phyloP scores from a whole-genome alignment of 1,284 basidiomycete species.

The Afroboletus lepidellus region DNA sequence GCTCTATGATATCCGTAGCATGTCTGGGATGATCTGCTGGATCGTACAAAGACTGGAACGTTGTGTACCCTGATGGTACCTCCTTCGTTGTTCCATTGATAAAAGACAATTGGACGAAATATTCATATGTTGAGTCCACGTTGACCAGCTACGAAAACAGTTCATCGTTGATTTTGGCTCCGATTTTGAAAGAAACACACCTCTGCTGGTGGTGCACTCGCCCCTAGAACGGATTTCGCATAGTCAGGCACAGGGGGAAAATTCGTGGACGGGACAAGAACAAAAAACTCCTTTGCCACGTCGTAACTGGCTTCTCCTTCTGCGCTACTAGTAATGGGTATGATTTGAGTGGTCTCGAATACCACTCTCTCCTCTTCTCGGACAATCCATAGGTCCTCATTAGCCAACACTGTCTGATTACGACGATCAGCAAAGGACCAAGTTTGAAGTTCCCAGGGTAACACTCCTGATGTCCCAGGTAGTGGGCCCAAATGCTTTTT shows the following conservation, averaged over 20 bases:
- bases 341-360: neutral
- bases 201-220: neutral
- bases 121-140: neutral
- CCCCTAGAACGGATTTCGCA: neutral
- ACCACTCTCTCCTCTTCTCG: slow-evolving; percentile 15
- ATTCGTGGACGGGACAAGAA: neutral
- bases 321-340: neutral
- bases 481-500: too few relatives aligned
- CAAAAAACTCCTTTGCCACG: neutral
- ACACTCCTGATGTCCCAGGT: too few relatives aligned
- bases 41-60: neutral
- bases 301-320: neutral
- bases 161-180: neutral
- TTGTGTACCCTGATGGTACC: neutral
- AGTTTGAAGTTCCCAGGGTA: too few relatives aligned
- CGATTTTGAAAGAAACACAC: neutral
- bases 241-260: slow-evolving; percentile 8
- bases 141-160: neutral
- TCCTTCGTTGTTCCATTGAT: too few relatives aligned
- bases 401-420: neutral
- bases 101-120: neutral
- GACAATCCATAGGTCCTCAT: slow-evolving; percentile 12
- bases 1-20: neutral
- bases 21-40: neutral
- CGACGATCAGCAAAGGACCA: too few relatives aligned